Base-by-base conservation (phyloP, 306 rosid genomes). In the Rosa rugosa region DNA sequence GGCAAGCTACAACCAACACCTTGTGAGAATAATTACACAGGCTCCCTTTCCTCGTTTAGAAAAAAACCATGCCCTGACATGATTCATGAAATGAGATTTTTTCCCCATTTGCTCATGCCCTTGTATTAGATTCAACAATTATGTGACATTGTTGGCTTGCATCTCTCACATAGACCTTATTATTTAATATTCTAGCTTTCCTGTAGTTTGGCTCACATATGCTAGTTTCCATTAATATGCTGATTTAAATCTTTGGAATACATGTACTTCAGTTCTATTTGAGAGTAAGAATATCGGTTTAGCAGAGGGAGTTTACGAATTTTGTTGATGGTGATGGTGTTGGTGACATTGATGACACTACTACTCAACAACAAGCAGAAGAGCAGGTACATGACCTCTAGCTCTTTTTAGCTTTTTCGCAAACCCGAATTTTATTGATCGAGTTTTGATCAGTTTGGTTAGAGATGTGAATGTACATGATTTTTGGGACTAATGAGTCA, bases 251-350 rank as follows among this genome's bases (percentile, higher is more conserved):
- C 31, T 27, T 27, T 27, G 31, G 31, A 27, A 27, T 27, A 27
- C 31, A 27, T 27, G 31, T 27, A 27, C 31, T 27, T 27, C 2
- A 27, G 31, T 27, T 27, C 31, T 27, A 27, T 27, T 27, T 27
- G 31, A 27, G 31, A 27, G 31, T 27, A 27, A 27, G 31, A 27
- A 27, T 27, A 27, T 27, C 31, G 31, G 31, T 92, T 68, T 94
- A 97, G 98, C 87, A 23, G 83, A 85, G 82, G 75, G 85, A 86
- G 72, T 77, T 78, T 74, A 49, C 59, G 51, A 84, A 81, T 64
- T 69, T 85, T 63, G 82, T 79, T 51, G 86, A 76, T 62, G 70
- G 82, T 73, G 86, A 81, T 46, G 79, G 80, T 41, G 75, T 49
- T 68, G 86, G 72, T 11, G 17, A 69, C 46, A 75, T 77, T 75